Evolutionary conservation across 2,329 filamentous ascomycete genomes (phyloP).

Genomic region (Zasmidium angulare): DNA sequence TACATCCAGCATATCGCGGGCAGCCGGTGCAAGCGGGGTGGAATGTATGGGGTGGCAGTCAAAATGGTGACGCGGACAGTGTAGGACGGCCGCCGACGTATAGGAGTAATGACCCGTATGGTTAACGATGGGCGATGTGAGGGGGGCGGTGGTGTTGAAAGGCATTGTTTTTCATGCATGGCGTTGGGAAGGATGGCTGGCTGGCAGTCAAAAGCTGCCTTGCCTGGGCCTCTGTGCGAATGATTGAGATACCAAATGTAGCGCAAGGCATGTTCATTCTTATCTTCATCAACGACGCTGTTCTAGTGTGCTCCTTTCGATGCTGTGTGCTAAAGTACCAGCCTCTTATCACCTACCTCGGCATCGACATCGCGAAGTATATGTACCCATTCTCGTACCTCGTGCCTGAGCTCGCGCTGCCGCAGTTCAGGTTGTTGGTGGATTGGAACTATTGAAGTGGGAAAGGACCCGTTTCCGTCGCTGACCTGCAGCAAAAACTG

Average conservation of each 20-base stretch:
- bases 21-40: slow-evolving; percentile 12
- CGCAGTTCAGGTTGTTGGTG: too few species aligned
- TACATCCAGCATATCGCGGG: slow-evolving; percentile 19
- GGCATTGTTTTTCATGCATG: neutral
- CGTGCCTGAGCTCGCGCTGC: neutral
- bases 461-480: neutral
- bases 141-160: neutral
- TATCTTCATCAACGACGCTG: neutral
- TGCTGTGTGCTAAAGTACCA: too few species aligned
- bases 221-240: neutral
- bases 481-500: neutral
- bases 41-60: slow-evolving; percentile 17
- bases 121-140: neutral
- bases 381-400: neutral
- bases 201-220: too few species aligned
- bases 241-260: neutral
- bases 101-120: slow-evolving; percentile 9
- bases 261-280: neutral
- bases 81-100: slow-evolving; percentile 12
- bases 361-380: too few species aligned
- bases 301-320: neutral
- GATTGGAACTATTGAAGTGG: neutral
- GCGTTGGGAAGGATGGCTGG: neutral
- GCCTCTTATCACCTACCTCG: neutral
- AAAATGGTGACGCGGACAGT: neutral